Conservation (phyloP, 768 basidiomycete species). For the Dioszegia aurantiaca region DNA sequence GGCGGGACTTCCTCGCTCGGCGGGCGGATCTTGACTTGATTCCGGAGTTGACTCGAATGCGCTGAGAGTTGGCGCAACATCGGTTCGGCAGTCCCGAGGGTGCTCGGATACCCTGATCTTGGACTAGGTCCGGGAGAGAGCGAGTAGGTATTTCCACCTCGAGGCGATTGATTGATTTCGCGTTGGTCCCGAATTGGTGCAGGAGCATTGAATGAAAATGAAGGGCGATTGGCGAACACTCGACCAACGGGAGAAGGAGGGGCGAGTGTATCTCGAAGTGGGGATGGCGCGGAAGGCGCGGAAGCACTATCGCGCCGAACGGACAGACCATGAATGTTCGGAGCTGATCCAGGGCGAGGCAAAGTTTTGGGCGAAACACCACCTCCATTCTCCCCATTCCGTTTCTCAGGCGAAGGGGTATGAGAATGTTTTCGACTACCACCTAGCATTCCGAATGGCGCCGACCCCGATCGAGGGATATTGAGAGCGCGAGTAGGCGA, state of each 20-base stretch:
- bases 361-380: background rate
- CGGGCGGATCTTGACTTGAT: conserved; percentile 15
- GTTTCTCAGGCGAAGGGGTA: conserved; percentile 12
- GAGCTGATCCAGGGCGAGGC: background rate
- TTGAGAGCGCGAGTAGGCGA: conserved; percentile 12
- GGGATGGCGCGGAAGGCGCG: background rate
- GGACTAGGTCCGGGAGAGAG: conserved; percentile 19
- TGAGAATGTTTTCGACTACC: background rate
- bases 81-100: background rate
- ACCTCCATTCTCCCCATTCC: background rate
- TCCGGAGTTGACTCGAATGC: conserved; percentile 20
- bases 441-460: background rate
- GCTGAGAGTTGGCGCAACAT: conserved; percentile 6
- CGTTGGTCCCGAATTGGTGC: background rate
- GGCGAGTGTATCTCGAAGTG: conserved; percentile 2
- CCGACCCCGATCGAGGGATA: conserved; percentile 18
- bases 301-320: conserved; percentile 2
- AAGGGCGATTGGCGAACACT: conserved; percentile 18
- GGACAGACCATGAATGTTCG: conserved; percentile 1
- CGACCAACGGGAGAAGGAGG: background rate
- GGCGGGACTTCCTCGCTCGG: conserved; percentile 24
- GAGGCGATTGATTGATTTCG: conserved; percentile 11
- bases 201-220: conserved; percentile 18
- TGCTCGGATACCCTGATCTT: background rate
- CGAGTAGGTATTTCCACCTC: conserved; percentile 1